Conservation (phyloP, 345 rosid species). For the Lepidium sativum region DNA sequence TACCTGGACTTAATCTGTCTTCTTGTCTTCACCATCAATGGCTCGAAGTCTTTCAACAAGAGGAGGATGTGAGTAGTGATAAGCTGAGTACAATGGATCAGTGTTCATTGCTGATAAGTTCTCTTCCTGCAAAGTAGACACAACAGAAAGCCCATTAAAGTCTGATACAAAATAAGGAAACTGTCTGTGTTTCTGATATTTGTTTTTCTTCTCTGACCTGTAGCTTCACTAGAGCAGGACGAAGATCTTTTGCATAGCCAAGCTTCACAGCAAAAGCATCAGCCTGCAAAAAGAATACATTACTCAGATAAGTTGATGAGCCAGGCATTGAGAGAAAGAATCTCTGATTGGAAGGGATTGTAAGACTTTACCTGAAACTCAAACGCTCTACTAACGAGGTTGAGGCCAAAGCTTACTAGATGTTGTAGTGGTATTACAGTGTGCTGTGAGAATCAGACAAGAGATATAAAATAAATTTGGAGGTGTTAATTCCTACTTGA, state of each 20-base stretch:
- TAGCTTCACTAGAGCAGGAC: conserved; percentile 87
- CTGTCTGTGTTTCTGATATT: not conserved
- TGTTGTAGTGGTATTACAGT: conserved; percentile 88
- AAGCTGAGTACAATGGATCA: conserved; percentile 95
- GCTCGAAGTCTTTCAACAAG: conserved; percentile 91
- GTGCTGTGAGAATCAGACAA: conserved; percentile 48
- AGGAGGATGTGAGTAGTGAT: conserved; percentile 97
- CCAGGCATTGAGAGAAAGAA: not conserved
- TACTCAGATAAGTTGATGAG: not conserved
- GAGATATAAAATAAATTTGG: not conserved
- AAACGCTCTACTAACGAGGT: conserved; percentile 92
- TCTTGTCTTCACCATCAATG: conserved; percentile 60
- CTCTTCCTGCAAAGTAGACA: conserved; percentile 59
- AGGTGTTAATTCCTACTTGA: not conserved
- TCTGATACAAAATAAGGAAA: not conserved
- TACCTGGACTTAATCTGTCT: conserved; percentile 43
- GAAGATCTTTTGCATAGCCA: conserved; percentile 72
- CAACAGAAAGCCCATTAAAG: not conserved
- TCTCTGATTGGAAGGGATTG: not conserved
- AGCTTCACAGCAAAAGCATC: conserved; percentile 96
- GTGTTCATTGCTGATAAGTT: conserved; percentile 95
- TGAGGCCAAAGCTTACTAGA: conserved; percentile 77
- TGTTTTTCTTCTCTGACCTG: conserved; percentile 47
- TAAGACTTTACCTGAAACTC: conserved; percentile 74
- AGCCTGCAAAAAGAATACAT: conserved; percentile 43